Evolutionary conservation across 2,329 filamentous ascomycete species (phyloP).

Genomic region (Scytalidium sp.): DNA sequence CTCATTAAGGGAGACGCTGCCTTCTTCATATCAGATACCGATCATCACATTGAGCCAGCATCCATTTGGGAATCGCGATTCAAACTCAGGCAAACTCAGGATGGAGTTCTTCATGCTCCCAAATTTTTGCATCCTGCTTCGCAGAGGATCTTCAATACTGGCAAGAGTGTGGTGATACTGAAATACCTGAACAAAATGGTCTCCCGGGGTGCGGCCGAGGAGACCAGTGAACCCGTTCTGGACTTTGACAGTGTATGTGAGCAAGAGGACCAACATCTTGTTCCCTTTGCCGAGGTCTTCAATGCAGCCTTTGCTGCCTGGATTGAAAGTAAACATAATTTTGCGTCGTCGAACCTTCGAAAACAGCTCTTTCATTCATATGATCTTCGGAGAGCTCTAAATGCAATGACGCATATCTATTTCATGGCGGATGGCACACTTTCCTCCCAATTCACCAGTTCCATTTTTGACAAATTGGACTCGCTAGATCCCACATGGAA

Average conservation of each 20-base stretch:
- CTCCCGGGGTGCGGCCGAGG: slow-evolving; percentile 28
- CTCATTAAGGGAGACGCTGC: slow-evolving; percentile 62
- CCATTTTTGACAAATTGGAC: slow-evolving; percentile 75
- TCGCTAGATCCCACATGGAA: slow-evolving; percentile 61
- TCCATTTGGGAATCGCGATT: slow-evolving; percentile 78
- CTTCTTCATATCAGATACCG: slow-evolving; percentile 70
- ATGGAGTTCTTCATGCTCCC: slow-evolving; percentile 65
- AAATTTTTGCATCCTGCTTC: slow-evolving; percentile 69
- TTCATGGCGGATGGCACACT: slow-evolving; percentile 72
- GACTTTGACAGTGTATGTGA: slow-evolving; percentile 56
- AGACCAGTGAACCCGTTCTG: slow-evolving; percentile 42
- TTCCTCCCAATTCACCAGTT: slow-evolving; percentile 61
- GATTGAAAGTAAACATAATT: slow-evolving; percentile 71
- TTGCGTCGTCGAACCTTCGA: slow-evolving; percentile 65
- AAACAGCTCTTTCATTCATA: slow-evolving; percentile 66
- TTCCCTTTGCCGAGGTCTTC: slow-evolving; percentile 75
- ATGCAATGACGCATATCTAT: slow-evolving; percentile 70
- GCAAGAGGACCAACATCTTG: slow-evolving; percentile 41
- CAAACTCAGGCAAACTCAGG: slow-evolving; percentile 57
- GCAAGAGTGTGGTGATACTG: slow-evolving; percentile 86
- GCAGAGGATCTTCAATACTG: slow-evolving; percentile 76
- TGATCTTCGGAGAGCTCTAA: slow-evolving; percentile 61
- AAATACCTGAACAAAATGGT: slow-evolving; percentile 61
- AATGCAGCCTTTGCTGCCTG: slow-evolving; percentile 68
- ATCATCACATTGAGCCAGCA: slow-evolving; percentile 53